Evolutionary conservation across 345 rosid genomes (phyloP).

Genomic region (Clausena lansium): DNA sequence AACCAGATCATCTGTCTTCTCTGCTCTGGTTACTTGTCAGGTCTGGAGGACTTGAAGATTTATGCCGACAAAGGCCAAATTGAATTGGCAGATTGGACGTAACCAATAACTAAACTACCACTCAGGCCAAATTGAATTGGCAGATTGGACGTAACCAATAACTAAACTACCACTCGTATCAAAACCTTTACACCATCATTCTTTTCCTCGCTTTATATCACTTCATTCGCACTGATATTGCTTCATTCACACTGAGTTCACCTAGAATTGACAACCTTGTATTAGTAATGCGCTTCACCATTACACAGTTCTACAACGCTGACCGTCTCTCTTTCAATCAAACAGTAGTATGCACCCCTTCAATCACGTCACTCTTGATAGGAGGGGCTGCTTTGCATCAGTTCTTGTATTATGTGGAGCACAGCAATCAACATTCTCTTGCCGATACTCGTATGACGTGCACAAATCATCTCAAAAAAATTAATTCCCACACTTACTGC

Average conservation of each 20-base stretch:
- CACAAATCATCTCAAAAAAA: constrained; percentile 37
- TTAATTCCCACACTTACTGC: constrained; percentile 14
- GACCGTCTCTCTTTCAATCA: not conserved
- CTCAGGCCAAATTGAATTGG: not conserved
- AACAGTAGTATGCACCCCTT: not conserved
- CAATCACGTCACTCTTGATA: constrained; percentile 16
- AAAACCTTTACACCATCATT: not conserved
- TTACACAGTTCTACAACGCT: not conserved
- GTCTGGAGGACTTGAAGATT: not conserved
- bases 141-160: no score
- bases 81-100: not conserved
- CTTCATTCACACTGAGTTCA: not conserved
- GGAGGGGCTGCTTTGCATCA: constrained; percentile 11
- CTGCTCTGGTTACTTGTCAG: not conserved
- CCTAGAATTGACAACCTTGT: not conserved
- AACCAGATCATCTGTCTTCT: constrained; percentile 5
- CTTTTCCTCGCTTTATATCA: not conserved
- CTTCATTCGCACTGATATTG: not conserved
- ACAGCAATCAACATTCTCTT: constrained; percentile 14
- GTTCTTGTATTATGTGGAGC: constrained; percentile 12
- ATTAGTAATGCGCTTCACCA: not conserved
- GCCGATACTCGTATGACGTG: constrained; percentile 32
- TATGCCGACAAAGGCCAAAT: not conserved
- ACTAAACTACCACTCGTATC: not conserved
- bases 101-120: no score